These are phyloP conservation scores for Diplogelasinospora grovesii DNA, from an alignment of 495 filamentous ascomycete genomes.

Conservation along the genomic window DNA sequence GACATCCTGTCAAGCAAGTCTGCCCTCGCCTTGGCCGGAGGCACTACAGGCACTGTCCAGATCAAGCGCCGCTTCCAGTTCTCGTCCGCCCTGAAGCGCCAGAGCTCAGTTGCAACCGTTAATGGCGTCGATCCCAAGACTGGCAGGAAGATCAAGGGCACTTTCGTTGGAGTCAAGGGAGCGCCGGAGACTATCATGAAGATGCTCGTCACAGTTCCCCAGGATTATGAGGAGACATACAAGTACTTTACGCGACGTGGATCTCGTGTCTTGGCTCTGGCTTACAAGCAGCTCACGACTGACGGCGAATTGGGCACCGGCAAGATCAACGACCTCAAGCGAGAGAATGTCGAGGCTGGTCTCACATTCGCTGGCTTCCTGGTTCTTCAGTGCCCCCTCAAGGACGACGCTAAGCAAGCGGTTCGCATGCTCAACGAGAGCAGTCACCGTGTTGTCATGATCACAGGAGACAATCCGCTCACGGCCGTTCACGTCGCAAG, in stretches of 20 bases:
- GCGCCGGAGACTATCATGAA: constrained; percentile 92
- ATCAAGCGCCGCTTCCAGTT: constrained; percentile 97
- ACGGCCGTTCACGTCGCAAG: constrained; percentile 94
- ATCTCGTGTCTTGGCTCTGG: constrained; percentile 86
- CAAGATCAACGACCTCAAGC: constrained; percentile 85
- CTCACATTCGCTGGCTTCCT: constrained; percentile 91
- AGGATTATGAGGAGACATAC: constrained; percentile 94
- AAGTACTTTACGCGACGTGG: constrained; percentile 96
- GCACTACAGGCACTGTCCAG: constrained; percentile 59
- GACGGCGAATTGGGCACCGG: constrained; percentile 73
- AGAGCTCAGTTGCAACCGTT: constrained; percentile 86
- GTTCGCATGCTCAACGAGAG: constrained; percentile 98
- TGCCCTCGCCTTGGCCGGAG: constrained; percentile 32
- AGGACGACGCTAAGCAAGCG: constrained; percentile 89
- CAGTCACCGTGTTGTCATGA: constrained; percentile 98
- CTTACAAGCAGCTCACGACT: constrained; percentile 79
- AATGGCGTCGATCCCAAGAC: constrained; percentile 58
- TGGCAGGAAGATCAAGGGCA: constrained; percentile 66
- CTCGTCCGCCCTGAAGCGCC: constrained; percentile 90
- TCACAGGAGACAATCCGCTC: constrained; percentile 95
- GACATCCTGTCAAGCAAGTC: constrained; percentile 66
- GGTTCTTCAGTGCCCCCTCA: constrained; percentile 89
- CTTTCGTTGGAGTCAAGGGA: constrained; percentile 93
- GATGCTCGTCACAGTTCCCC: constrained; percentile 78
- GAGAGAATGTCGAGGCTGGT: constrained; percentile 83